Evolutionary conservation across 176 grass and related monocot species (phyloP).

Genomic region (Alopecurus myosuroides): DNA sequence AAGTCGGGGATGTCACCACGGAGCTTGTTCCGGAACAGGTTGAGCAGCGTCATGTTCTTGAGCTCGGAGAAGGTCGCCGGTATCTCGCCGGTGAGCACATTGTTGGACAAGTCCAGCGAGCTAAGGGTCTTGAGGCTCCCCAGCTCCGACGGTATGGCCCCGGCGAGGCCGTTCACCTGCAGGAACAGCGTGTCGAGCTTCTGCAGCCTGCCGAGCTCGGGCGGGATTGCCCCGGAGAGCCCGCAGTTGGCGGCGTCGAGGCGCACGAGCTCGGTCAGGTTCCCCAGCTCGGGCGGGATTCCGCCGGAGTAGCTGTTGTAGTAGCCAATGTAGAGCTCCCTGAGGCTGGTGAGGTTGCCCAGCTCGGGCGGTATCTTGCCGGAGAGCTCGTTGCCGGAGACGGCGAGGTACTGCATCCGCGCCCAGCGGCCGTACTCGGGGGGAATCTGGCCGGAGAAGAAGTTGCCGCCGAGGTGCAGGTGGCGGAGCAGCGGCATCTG

Average conservation of each 20-base stretch:
- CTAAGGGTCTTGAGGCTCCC: conserved; percentile 44
- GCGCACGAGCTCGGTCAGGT: conserved; percentile 50
- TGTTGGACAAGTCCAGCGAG: conserved; percentile 62
- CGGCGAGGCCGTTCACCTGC: conserved; percentile 66
- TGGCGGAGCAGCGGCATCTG: conserved; percentile 46
- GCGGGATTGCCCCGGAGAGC: conserved; percentile 63
- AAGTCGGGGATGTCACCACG: conserved; percentile 67
- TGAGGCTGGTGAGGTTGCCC: conserved; percentile 60
- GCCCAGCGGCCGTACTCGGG: conserved; percentile 45
- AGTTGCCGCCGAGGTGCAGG: conserved; percentile 74
- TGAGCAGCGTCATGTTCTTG: conserved; percentile 70
- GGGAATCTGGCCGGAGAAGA: conserved; percentile 64
- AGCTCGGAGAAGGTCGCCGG: conserved; percentile 72
- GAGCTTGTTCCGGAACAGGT: conserved; percentile 75
- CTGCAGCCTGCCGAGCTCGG: conserved; percentile 52
- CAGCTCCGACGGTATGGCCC: conserved; percentile 53
- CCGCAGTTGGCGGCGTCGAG: conserved; percentile 58
- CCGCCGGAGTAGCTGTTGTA: conserved; percentile 62
- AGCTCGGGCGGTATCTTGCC: conserved; percentile 64
- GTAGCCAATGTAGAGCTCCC: conserved; percentile 68
- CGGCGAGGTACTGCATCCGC: conserved; percentile 49
- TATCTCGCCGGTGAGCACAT: conserved; percentile 72
- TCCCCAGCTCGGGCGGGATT: conserved; percentile 58
- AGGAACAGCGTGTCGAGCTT: conserved; percentile 57
- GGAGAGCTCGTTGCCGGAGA: conserved; percentile 75